These are phyloP conservation scores for Coniochaeta pulveracea DNA, from an alignment of 2,329 filamentous ascomycete genomes.

Conservation along the genomic window DNA sequence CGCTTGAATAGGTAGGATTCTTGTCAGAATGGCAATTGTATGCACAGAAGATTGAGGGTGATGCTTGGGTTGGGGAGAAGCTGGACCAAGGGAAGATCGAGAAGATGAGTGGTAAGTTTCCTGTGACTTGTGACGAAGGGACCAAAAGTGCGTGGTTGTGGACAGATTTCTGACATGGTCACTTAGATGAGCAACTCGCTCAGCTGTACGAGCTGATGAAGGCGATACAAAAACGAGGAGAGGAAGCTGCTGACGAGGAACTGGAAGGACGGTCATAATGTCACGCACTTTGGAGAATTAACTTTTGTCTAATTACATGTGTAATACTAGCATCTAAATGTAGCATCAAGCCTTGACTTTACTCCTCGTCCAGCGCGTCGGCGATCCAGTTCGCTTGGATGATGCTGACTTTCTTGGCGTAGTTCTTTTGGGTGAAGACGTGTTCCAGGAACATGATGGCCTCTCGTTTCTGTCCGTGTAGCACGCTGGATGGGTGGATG, in stretches of 20 bases:
- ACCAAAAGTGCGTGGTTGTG: too few relatives aligned
- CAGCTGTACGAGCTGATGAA: slow-evolving; percentile 94
- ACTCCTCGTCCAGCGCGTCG: slow-evolving; percentile 28
- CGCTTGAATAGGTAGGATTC: slow-evolving; percentile 89
- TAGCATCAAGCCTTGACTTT: background rate
- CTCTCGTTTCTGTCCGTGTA: slow-evolving; percentile 52
- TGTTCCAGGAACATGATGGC: slow-evolving; percentile 60
- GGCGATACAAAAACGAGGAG: slow-evolving; percentile 42
- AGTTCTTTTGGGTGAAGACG: slow-evolving; percentile 55
- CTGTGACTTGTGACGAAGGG: slow-evolving; percentile 6
- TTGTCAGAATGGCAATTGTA: slow-evolving; percentile 95
- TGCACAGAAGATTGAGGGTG: slow-evolving; percentile 82
- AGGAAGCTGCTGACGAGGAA: background rate
- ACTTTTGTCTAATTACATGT: slow-evolving; percentile 1
- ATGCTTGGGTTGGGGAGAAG: slow-evolving; percentile 73
- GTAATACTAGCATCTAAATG: background rate
- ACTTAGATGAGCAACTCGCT: slow-evolving; percentile 78
- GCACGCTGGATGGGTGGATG: slow-evolving; percentile 51
- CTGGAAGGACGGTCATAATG: too few relatives aligned
- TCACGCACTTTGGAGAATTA: too few relatives aligned
- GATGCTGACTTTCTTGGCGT: slow-evolving; percentile 54
- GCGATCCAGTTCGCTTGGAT: slow-evolving; percentile 49
- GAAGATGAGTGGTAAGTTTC: slow-evolving; percentile 77
- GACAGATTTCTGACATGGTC: too few relatives aligned
- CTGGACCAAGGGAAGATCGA: slow-evolving; percentile 75